Evolutionary conservation across 306 rosid species (phyloP), one percentile per base, ranked within the genome.

Genomic region (Alnus glutinosa): DNA sequence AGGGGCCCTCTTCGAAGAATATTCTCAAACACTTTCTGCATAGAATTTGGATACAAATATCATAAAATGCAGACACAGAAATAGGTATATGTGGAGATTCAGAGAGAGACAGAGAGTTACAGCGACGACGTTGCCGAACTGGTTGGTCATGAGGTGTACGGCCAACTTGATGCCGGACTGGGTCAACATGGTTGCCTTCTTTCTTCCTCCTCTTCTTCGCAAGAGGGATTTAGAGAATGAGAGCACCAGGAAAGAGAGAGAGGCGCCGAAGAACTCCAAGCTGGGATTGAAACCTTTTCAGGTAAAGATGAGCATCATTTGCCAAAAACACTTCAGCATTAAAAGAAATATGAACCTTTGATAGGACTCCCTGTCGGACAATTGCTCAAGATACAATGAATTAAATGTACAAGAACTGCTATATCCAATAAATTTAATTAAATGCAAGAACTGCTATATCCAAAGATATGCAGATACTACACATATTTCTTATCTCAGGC

Each of bases 61-160:
- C 6, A 44, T 19, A 2, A 32, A 10, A 28, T 18, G 58, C 11
- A 14, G 69, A 74, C 51, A 44, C 28, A 36, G 7, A 34, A 32
- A 2, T 15, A 18, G 15, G 10, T 11, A 15, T 37, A 77, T 18
- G 30, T 1, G n/a, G 8, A 7, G 58, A 77, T 54, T 69, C 2
- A 67, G 36, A 9, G 71, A 59, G 79, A 69, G 73, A 71, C 57
- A 59, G 77, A 74, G 37, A 37, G 62, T 63, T 87, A 94, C 98
- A 28, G 94, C 85, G 68, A 95, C 98, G 78, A 89, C 83, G 62
- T 81, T 91, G 70, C 97, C 98, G 88, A 95, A 95, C 92, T 91
- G 92, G 5, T 83, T 84, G 86, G 92, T 85, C 81, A 92, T 85
- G 55, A 95, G 85, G 70, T 91, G 94, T 7, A 91, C 85, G 79